A percentile compares a stretch with the other conserved stretches of the same genome.
phyloP scores from a whole-genome alignment of 1,284 basidiomycete genomes.

The Butyriboletus appendiculatus region DNA sequence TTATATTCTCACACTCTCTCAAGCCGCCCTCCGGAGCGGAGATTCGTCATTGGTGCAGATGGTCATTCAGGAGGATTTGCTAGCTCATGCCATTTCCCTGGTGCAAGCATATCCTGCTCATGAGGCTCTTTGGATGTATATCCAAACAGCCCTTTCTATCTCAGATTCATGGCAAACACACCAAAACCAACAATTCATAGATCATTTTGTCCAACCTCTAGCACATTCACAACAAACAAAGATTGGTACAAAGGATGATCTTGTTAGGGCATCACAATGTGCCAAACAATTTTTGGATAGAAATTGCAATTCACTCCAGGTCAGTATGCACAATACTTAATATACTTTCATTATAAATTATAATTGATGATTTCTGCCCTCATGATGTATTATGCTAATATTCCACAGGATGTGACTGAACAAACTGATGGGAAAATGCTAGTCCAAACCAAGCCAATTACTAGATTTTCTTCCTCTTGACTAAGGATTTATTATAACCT shows the following conservation, averaged over 20 bases:
- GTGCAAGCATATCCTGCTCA: constrained; percentile 50
- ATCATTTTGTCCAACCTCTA: constrained; percentile 22
- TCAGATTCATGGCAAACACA: neutral
- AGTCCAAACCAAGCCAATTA: neutral
- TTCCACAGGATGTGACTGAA: neutral
- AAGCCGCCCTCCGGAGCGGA: constrained; percentile 3
- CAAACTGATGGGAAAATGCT: neutral
- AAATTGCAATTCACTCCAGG: neutral
- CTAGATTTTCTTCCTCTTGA: constrained; percentile 11
- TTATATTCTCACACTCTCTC: constrained; percentile 43
- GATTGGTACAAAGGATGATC: neutral
- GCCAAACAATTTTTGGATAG: constrained; percentile 18
- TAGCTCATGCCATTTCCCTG: constrained; percentile 47
- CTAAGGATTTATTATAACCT: constrained; percentile 7
- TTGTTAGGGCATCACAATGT: constrained; percentile 2
- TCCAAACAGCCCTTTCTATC: constrained; percentile 4
- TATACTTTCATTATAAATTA: neutral
- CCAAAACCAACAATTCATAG: constrained; percentile 11
- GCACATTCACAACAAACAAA: neutral
- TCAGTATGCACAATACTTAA: neutral
- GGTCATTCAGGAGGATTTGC: constrained; percentile 7
- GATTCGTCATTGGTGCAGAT: constrained; percentile 1
- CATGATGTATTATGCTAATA: neutral
- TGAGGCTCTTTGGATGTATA: constrained; percentile 63
- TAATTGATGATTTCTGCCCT: neutral